Percentiles rank a stretch among this genome's conserved stretches.
These are phyloP conservation scores for Cercospora citrullina DNA, from an alignment of 2,329 filamentous ascomycete species.

Conservation along the genomic window DNA sequence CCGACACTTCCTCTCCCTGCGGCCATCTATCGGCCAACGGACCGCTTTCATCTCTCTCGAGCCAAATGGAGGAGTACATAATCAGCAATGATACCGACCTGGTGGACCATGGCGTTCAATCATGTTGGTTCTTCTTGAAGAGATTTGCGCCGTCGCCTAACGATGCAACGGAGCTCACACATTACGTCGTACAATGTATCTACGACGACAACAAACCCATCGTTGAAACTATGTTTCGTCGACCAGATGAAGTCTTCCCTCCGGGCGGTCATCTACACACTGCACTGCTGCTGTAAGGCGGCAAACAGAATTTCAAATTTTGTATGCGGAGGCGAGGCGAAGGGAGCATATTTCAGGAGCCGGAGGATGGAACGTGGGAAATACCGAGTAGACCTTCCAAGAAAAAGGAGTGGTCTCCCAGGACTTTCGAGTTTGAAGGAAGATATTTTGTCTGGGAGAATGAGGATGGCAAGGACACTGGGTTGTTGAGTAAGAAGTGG, in stretches of 20 bases:
- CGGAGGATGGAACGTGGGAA: neutral
- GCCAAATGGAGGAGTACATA: neutral
- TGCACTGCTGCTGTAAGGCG: neutral
- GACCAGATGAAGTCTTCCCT: conserved; percentile 6
- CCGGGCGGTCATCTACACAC: conserved; percentile 5
- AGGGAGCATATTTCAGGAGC: neutral
- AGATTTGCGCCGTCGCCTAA: neutral
- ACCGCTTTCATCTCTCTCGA: neutral
- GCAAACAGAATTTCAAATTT: conserved; percentile 7
- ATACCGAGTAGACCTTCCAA: neutral
- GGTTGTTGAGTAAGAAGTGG: conserved; percentile 4
- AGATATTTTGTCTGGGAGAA: conserved; percentile 9
- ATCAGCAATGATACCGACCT: neutral
- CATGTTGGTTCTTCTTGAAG: conserved; percentile 1
- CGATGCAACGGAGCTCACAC: neutral
- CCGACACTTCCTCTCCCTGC: neutral
- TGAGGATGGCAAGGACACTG: conserved; percentile 5
- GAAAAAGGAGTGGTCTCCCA: conserved; percentile 6
- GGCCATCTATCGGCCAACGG: neutral
- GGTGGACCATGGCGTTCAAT: neutral
- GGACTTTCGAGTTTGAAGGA: neutral
- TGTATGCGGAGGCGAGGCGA: neutral
- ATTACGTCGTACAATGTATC: conserved; percentile 1
- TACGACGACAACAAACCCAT: conserved; percentile 4
- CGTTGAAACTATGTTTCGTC: conserved; percentile 2